phyloP scores from a whole-genome alignment of 129 eudicot species.

The Oenanthe sinensis region DNA sequence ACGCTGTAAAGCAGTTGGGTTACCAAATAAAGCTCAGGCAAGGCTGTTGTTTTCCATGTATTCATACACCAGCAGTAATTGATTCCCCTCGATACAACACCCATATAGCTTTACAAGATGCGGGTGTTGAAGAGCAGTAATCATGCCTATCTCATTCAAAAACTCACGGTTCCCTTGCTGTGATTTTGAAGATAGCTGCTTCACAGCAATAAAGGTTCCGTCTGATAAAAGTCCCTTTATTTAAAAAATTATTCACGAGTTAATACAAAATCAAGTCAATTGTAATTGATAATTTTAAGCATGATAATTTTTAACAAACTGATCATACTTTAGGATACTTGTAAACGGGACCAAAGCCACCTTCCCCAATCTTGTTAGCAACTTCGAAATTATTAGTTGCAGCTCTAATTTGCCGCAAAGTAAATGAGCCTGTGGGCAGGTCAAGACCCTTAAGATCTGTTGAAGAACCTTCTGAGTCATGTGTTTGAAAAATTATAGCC shows the following conservation, averaged over 20 bases:
- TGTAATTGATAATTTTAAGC: not conserved
- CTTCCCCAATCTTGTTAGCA: slow-evolving; percentile 55
- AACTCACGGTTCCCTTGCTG: slow-evolving; percentile 58
- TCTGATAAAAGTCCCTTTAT: slow-evolving; percentile 38
- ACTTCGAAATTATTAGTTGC: slow-evolving; percentile 44
- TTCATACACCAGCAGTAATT: slow-evolving; percentile 45
- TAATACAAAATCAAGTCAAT: not conserved
- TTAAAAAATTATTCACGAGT: not conserved
- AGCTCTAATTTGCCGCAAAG: slow-evolving; percentile 41
- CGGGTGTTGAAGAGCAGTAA: slow-evolving; percentile 48
- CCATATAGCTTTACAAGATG: slow-evolving; percentile 50
- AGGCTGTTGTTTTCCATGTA: slow-evolving; percentile 54
- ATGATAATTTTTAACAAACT: not conserved
- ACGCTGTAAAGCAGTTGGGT: not conserved
- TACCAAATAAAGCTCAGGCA: slow-evolving; percentile 53
- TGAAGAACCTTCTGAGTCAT: not conserved
- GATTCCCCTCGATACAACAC: slow-evolving; percentile 44
- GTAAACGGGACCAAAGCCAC: slow-evolving; percentile 59
- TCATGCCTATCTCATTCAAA: slow-evolving; percentile 58
- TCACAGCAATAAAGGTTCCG: slow-evolving; percentile 46
- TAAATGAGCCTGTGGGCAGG: slow-evolving; percentile 35
- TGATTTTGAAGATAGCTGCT: slow-evolving; percentile 56
- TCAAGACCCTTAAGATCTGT: slow-evolving; percentile 37
- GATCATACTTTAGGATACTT: slow-evolving; percentile 21
- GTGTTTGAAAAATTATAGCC: not conserved